Evolutionary conservation across 1,284 basidiomycete species (phyloP), one percentile per base, ranked within the genome.

Genomic region (Sanghuangporus baumii): DNA sequence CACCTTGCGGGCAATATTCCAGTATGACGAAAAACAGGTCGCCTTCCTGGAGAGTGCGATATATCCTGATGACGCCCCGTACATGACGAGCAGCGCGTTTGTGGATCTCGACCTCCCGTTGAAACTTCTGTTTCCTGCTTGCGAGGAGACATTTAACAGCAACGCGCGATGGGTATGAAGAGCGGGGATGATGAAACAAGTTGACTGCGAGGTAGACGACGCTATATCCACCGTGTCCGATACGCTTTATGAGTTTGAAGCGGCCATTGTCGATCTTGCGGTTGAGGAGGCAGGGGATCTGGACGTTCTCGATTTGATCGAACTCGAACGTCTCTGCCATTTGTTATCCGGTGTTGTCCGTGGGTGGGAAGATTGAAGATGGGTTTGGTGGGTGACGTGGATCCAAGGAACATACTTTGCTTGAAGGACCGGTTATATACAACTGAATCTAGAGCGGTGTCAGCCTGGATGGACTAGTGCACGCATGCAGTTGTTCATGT

Each of bases 141-240:
- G 6, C 4, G 16, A 51, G 59, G 12, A 52, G 26, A 52, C 59
- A 60, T 37, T 61, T 61, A 36, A 57, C 31, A 14, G 55, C 55
- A 14, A 62, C 61, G 16, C 23, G 50, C 6, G 23, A n/a, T 9
- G 57, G 57, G 11, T 38, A 26, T n/a, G 36, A 11, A 31, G 57
- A 48, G 41, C 48, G 31, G 9, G 37, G 55, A 23, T 31, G 38
- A 40, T 41, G 18, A 16, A 18, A 20, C 16, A 40, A 36, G 47
- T 62, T 37, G 18, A 14, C 38, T 26, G 81, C 84, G 63, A 80
- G 80, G 74, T 88, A 88, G 60, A 88, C 87, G 62, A 86, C 81
- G 55, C 86, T 86, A 72, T 87, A 88, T 0, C 86, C 85, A 43
- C 87, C 87, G 8, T 79, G 71, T n/a, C 87, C 87, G 47, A 88